These are phyloP conservation scores for Heteromeles arbutifolia DNA, from an alignment of 306 rosid species.

Conservation along the genomic window DNA sequence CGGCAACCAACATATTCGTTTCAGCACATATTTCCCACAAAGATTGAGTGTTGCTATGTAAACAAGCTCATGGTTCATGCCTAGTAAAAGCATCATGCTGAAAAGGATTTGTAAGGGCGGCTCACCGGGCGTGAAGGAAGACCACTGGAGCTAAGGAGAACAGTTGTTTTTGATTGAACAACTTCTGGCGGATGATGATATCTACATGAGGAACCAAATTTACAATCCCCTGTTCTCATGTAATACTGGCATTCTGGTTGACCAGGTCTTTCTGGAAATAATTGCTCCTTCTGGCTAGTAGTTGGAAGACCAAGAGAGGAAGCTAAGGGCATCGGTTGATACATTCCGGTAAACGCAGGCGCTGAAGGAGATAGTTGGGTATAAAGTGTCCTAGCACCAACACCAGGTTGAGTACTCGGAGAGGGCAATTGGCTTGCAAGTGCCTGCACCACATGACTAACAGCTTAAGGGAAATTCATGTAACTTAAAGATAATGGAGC, in stretches of 20 bases:
- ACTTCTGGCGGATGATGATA: constrained; percentile 89
- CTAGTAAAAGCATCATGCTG: constrained; percentile 14
- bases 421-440: constrained; percentile 58
- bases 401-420: constrained; percentile 50
- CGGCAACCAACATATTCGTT: not conserved
- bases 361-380: constrained; percentile 52
- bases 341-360: constrained; percentile 49
- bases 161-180: constrained; percentile 41
- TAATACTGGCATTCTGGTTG: constrained; percentile 87
- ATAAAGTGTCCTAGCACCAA: constrained; percentile 56
- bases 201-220: constrained; percentile 92
- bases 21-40: not conserved
- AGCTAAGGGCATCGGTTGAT: constrained; percentile 41
- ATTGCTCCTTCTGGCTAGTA: constrained; percentile 61
- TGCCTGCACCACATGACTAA: constrained; percentile 48
- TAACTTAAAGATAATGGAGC: constrained; percentile 15
- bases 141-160: constrained; percentile 58
- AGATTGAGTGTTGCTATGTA: not conserved
- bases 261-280: constrained; percentile 90
- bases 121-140: constrained; percentile 96
- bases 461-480: constrained; percentile 22
- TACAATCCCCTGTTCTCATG: constrained; percentile 96
- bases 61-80: not conserved
- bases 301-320: constrained; percentile 53
- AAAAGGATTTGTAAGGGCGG: constrained; percentile 22